These are phyloP conservation scores for Colletotrichum zoysiae DNA, from an alignment of 2,329 filamentous ascomycete species.

Conservation along the genomic window DNA sequence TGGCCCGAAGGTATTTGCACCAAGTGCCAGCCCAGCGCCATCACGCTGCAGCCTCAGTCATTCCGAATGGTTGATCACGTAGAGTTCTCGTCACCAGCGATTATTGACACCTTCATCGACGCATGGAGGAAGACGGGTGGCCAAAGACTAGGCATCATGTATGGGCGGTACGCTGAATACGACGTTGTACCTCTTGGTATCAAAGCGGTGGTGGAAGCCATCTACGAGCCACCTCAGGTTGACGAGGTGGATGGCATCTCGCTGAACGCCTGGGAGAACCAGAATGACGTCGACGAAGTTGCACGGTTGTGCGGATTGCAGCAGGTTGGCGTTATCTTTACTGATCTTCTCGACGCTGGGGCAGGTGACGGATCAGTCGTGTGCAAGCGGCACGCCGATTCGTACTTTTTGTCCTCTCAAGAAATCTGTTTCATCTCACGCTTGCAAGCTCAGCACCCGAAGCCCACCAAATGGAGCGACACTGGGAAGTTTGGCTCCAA, in stretches of 20 bases:
- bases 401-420: constrained; percentile 91
- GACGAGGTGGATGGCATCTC: constrained; percentile 91
- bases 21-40: constrained; percentile 97
- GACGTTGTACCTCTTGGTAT: constrained; percentile 91
- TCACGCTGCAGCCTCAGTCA: constrained; percentile 91
- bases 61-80: constrained; percentile 99
- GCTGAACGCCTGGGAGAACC: constrained; percentile 85
- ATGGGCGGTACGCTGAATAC: constrained; percentile 92
- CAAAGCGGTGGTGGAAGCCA: constrained; percentile 95
- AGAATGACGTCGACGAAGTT: constrained; percentile 83
- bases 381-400: constrained; percentile 96
- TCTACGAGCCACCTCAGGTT: constrained; percentile 94
- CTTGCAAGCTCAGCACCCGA: constrained; percentile 88
- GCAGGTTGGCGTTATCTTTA: constrained; percentile 93
- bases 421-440: constrained; percentile 92
- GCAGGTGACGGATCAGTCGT: constrained; percentile 86
- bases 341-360: constrained; percentile 87
- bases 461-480: constrained; percentile 96
- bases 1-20: constrained; percentile 98
- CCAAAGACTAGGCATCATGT: constrained; percentile 90
- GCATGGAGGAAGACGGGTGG: constrained; percentile 89
- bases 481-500: constrained; percentile 94
- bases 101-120: constrained; percentile 91
- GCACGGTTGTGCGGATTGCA: constrained; percentile 87
- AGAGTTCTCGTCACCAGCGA: constrained; percentile 86